A percentile compares a stretch with the other conserved stretches of the same genome.
Conservation (phyloP, 495 filamentous ascomycete species). For the Sordaria brevicollis region DNA sequence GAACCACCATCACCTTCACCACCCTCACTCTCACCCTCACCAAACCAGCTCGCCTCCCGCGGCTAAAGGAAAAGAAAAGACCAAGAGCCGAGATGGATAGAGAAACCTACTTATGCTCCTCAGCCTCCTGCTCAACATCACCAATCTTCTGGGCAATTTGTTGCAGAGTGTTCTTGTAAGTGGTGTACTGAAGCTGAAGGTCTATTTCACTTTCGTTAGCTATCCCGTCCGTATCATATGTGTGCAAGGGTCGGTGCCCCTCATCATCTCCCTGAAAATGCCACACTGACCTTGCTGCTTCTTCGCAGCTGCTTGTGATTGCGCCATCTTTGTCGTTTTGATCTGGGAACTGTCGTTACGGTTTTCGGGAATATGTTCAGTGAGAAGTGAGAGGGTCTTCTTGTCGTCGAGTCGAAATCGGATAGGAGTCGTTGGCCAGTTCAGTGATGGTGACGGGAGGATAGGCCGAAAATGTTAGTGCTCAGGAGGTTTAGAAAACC, state of each 20-base stretch:
- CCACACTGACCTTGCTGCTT: slow-evolving; percentile 70
- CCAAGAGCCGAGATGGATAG: not conserved
- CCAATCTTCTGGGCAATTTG: slow-evolving; percentile 92
- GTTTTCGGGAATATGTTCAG: too few species aligned
- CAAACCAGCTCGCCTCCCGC: not conserved
- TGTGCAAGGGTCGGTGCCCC: not conserved
- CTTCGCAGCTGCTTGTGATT: slow-evolving; percentile 40
- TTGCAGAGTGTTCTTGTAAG: slow-evolving; percentile 92
- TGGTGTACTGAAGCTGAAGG: slow-evolving; percentile 85
- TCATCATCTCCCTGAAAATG: not conserved
- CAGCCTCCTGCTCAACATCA: slow-evolving; percentile 90
- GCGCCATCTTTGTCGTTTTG: slow-evolving; percentile 23
- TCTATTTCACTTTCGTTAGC: slow-evolving; percentile 41
- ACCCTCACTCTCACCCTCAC: too few species aligned
- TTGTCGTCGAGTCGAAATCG: not conserved
- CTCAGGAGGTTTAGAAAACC: not conserved
- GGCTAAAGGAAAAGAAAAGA: not conserved
- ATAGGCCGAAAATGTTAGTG: not conserved
- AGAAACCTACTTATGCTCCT: slow-evolving; percentile 85
- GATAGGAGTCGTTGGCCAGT: not conserved
- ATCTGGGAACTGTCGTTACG: not conserved
- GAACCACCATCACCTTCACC: not conserved
- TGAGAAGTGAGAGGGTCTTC: not conserved
- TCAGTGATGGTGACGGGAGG: not conserved
- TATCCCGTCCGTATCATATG: not conserved